A percentile compares a stretch with the other conserved stretches of the same genome.
Evolutionary conservation across 2,329 filamentous ascomycete genomes (phyloP).

Genomic region (Ophiostoma australiae): DNA sequence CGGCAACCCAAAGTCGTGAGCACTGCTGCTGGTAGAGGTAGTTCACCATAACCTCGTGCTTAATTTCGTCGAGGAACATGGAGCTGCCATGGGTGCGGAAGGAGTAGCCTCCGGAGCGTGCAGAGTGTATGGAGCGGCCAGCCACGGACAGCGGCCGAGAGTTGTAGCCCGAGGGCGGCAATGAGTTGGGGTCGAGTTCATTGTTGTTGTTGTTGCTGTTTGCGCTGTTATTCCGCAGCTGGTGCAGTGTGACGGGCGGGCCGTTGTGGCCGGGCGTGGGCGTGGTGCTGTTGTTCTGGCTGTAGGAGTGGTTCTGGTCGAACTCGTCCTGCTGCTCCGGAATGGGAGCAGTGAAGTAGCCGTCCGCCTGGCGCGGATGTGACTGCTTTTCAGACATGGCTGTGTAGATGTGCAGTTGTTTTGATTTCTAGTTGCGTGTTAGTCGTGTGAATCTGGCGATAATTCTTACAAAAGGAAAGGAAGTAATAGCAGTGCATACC

Average conservation of each 20-base stretch:
- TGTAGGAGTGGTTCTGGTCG: neutral
- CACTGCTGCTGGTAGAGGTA: constrained; percentile 78
- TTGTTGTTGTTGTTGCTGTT: constrained; percentile 2
- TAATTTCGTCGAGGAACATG: constrained; percentile 64
- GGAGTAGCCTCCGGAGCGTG: constrained; percentile 35
- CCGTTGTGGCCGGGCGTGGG: neutral
- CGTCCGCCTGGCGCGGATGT: neutral
- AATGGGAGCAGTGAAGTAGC: neutral
- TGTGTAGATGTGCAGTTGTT: neutral
- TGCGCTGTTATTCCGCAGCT: neutral
- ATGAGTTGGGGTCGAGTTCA: neutral
- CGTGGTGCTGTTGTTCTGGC: neutral
- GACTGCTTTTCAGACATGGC: constrained; percentile 10
- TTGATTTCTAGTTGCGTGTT: neutral
- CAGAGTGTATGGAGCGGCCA: constrained; percentile 43
- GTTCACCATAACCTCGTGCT: constrained; percentile 78
- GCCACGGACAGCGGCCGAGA: constrained; percentile 52
- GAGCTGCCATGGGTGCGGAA: constrained; percentile 46
- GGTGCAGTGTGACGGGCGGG: neutral
- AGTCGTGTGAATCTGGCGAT: neutral
- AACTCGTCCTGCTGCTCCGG: neutral
- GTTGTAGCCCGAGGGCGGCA: constrained; percentile 31
- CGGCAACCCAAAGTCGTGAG: constrained; percentile 66
- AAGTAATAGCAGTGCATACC: neutral
- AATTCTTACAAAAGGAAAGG: neutral